Percentiles rank a stretch among this genome's conserved stretches.
Conservation (phyloP, 352 stramenopile genomes). For the Pythium apleroticum region DNA sequence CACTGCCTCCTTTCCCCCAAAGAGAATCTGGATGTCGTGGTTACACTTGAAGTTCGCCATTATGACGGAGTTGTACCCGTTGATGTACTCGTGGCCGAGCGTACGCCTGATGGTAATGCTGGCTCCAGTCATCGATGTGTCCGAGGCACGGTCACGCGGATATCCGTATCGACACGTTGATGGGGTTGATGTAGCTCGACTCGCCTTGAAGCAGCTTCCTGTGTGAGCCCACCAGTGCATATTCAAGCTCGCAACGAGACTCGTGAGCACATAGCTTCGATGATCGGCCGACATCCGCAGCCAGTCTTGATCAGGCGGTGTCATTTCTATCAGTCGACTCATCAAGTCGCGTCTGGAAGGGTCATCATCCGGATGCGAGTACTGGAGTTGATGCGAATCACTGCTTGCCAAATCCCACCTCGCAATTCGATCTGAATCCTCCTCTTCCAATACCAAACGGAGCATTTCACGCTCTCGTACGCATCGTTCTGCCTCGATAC, state of each 20-base stretch:
- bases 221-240: constrained; percentile 20
- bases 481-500: too few species aligned
- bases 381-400: neutral
- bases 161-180: constrained; percentile 14
- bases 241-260: constrained; percentile 16
- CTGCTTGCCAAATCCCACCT: too few species aligned
- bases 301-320: neutral
- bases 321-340: constrained; percentile 16
- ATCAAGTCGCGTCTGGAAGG: constrained; percentile 6
- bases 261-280: neutral
- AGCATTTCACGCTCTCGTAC: too few species aligned
- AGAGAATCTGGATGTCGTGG: constrained; percentile 16
- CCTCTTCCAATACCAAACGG: too few species aligned
- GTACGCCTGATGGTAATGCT: neutral
- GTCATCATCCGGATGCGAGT: neutral
- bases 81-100: constrained; percentile 19
- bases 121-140: neutral
- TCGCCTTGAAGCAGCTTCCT: constrained; percentile 24
- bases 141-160: constrained; percentile 2
- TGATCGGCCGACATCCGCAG: constrained; percentile 1
- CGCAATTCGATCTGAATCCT: too few species aligned
- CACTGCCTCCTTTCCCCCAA: constrained; percentile 8
- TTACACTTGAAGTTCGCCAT: constrained; percentile 16
- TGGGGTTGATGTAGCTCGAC: neutral
- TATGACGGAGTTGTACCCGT: constrained; percentile 11